A percentile compares a stretch with the other conserved stretches of the same genome.
Conservation (phyloP, 2,329 filamentous ascomycete genomes). For the Dactylellina sp. region DNA sequence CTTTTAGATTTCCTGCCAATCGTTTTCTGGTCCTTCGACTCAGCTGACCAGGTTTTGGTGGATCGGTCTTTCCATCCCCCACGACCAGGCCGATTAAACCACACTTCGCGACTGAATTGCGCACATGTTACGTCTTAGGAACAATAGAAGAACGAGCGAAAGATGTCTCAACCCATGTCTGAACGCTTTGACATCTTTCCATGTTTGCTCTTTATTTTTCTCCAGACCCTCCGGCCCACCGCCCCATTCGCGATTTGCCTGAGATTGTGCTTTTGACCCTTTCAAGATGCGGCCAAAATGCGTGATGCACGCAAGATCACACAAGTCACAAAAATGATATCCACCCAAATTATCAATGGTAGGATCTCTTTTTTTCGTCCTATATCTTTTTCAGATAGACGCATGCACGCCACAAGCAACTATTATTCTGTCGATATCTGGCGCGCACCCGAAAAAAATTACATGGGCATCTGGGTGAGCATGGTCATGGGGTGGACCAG, state of each 20-base stretch:
- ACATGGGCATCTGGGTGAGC: slow-evolving; percentile 4
- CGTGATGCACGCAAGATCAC: slow-evolving; percentile 48
- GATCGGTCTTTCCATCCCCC: slow-evolving; percentile 22
- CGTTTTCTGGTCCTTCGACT: background rate
- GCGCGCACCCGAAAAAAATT: slow-evolving; percentile 26
- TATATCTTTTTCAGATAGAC: slow-evolving; percentile 41
- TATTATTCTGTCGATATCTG: slow-evolving; percentile 22
- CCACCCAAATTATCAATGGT: slow-evolving; percentile 12
- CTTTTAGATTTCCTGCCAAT: slow-evolving; percentile 28
- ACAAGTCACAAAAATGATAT: slow-evolving; percentile 49
- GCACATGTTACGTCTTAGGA: slow-evolving; percentile 57
- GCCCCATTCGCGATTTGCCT: slow-evolving; percentile 14
- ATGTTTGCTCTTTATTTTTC: slow-evolving; percentile 19
- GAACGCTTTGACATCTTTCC: slow-evolving; percentile 33
- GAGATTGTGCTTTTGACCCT: slow-evolving; percentile 29
- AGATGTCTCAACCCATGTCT: slow-evolving; percentile 13
- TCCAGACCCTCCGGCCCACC: slow-evolving; percentile 14
- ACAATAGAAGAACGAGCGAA: slow-evolving; percentile 23
- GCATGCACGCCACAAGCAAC: slow-evolving; percentile 44
- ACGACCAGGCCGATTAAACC: slow-evolving; percentile 34
- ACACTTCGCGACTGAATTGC: slow-evolving; percentile 55
- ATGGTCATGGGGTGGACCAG: slow-evolving; percentile 24
- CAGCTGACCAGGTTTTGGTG: slow-evolving; percentile 36
- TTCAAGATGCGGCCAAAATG: slow-evolving; percentile 33
- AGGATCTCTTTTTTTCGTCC: slow-evolving; percentile 2